Evolutionary conservation across 176 grass and related monocot species (phyloP).

Genomic region (Carex pumila): DNA sequence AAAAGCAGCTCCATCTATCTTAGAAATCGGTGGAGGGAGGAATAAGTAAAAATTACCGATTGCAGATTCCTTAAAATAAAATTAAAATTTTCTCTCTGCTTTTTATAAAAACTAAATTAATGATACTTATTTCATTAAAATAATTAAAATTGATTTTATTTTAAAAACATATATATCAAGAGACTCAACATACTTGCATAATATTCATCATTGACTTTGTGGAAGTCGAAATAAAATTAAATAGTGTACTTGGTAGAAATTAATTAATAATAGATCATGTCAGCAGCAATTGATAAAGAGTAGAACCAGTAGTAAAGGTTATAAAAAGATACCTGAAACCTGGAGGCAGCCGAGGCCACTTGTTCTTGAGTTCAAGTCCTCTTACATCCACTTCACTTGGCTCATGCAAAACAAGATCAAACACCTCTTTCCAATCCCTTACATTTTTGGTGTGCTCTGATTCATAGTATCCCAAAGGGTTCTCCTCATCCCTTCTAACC

Average conservation of each 20-base stretch:
- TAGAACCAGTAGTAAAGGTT: neutral
- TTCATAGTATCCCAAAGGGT: slow-evolving; percentile 70
- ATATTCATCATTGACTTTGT: no score
- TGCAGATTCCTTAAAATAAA: no score
- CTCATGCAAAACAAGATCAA: slow-evolving; percentile 45
- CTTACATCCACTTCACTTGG: neutral
- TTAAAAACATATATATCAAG: no score
- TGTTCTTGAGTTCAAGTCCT: slow-evolving; percentile 48
- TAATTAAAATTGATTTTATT: no score
- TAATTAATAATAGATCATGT: neutral
- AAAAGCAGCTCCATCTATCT: no score
- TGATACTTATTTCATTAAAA: no score
- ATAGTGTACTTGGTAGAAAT: neutral
- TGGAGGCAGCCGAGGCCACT: slow-evolving; percentile 46
- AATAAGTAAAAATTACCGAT: no score
- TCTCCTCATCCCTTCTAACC: slow-evolving; percentile 46
- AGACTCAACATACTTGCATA: no score
- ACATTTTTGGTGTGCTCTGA: slow-evolving; percentile 90
- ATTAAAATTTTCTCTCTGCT: no score
- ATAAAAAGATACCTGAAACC: slow-evolving; percentile 40
- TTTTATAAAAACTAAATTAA: no score
- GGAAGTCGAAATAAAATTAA: neutral
- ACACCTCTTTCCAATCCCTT: slow-evolving; percentile 95
- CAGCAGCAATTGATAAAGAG: neutral
- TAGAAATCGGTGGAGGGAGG: no score